Base-by-base conservation (phyloP, 192 early-diverging fungal species). In the Piromyces sp. region DNA sequence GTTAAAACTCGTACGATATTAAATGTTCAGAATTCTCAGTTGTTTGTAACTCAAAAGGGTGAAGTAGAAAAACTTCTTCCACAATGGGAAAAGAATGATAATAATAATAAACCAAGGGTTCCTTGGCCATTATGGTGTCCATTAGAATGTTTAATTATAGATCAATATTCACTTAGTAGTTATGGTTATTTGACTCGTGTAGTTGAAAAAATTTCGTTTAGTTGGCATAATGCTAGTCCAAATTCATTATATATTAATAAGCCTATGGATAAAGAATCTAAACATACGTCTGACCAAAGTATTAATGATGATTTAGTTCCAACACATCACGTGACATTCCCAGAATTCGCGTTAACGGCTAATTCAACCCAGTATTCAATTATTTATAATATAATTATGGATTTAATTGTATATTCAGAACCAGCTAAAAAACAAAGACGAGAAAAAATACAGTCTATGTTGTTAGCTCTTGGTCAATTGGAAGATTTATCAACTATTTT, bases 111-210 rank as follows among this genome's bases (percentile, higher is more conserved):
- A 68, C 4, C 26, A 0, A 68, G 9, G 11, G 51, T 68, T 26
- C 51, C 51, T n/a, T 93, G 92, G 92, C 88, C 92, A 0, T 83
- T 89, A 0, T 94, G 93, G 93, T 88, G 93, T 17, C 93, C 93
- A 5, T 42, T 92, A 14, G 93, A 94, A 80, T 92, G 90, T 83
- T 81, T 93, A 28, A 83, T 92, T 29, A n/a, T 68, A 11, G 89
- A 88, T 82, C 86, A 88, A 51, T 84, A 84, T 2, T 85, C 87
- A 28, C 82, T 83, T 29, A 83, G 6, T 68, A 68, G 26, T 9
- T 68, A 83, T 5, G 86, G 84, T 6, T 83, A 90, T 40, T 88
- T 94, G 79, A 86, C 89, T 58, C 85, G 90, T 36, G 87, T 94
- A 17, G 92, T 92, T 79, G 87, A 90, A n/a, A 84, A 87, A 36